phyloP scores from a whole-genome alignment of 176 grass and related monocot genomes.

The Musa beccarii region DNA sequence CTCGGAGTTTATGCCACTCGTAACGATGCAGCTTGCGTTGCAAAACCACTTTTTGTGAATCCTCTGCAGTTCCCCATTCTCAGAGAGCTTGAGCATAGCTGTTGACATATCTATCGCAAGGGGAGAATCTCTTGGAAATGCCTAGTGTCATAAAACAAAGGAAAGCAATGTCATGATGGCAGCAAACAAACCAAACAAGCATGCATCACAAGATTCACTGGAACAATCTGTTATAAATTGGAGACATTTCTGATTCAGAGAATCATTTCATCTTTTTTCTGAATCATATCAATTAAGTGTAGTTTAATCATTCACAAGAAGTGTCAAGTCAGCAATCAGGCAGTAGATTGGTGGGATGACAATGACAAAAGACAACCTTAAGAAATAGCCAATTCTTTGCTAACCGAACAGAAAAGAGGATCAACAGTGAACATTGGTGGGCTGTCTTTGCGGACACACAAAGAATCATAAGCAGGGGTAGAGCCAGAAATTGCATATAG shows the following conservation, averaged over 20 bases:
- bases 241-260: too few relatives aligned
- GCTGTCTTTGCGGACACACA: too few relatives aligned
- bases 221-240: background rate
- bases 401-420: background rate
- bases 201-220: background rate
- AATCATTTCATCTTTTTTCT: too few relatives aligned
- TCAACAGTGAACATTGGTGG: too few relatives aligned
- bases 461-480: too few relatives aligned
- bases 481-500: too few relatives aligned
- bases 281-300: too few relatives aligned
- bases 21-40: conserved; percentile 6
- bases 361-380: background rate
- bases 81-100: conserved; percentile 14
- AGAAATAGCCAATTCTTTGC: background rate
- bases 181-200: background rate
- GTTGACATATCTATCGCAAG: conserved; percentile 14
- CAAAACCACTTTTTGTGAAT: conserved; percentile 19
- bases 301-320: background rate
- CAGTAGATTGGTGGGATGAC: too few relatives aligned
- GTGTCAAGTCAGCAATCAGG: background rate
- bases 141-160: background rate
- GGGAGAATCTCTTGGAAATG: conserved; percentile 15
- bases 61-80: conserved; percentile 7
- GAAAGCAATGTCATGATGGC: background rate
- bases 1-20: background rate